Base-by-base conservation (phyloP, 768 basidiomycete species). In the Lentinula sp. region DNA sequence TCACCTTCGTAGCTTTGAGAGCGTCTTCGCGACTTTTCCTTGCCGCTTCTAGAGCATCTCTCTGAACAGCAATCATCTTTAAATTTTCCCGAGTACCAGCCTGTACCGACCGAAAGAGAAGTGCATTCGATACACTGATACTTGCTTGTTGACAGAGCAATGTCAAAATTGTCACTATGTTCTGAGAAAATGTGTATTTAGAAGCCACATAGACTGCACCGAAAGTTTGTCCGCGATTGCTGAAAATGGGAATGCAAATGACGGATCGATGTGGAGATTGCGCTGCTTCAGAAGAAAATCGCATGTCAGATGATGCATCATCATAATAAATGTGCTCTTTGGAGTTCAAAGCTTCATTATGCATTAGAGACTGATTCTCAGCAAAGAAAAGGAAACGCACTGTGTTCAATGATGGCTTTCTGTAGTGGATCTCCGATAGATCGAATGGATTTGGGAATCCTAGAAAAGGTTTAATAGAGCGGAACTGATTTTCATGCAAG, bases 61-160 rank as follows among this genome's bases (percentile, higher is more conserved):
- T 76, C 64, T 91, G 88, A 4, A 82, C 76, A n/a, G 86, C 77
- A 62, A 91, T 90, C 86, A 88, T 88, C 73, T 85, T 87, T 62
- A 90, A 67, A 65, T 91, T 91, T 66, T 88, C 87, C 64, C 82
- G 76, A 2, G 88, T 90, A 18, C 88, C 87, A 1, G 85, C 79
- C 66, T 89, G 87, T 0, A 91, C 87, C 2, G 87, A 88, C 35
- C 85, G 81, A 73, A 90, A 90, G 53, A 90, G 72, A n/a, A 88
- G 73, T 0, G 87, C 86, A 68, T 90, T 91, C 3, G 87, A 79
- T 42, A 91, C 86, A 49, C 87, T 87, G 61, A 90, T 88, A 62
- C 85, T 87, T 1, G 87, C 87, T 79, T 90, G 88, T 67, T 88
- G 86, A 66, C 84, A 85, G 8, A 89, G 77, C 3, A 88, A 75